Evolutionary conservation across 2,329 filamentous ascomycete species (phyloP).

Genomic region (Chaetomium globosum): DNA sequence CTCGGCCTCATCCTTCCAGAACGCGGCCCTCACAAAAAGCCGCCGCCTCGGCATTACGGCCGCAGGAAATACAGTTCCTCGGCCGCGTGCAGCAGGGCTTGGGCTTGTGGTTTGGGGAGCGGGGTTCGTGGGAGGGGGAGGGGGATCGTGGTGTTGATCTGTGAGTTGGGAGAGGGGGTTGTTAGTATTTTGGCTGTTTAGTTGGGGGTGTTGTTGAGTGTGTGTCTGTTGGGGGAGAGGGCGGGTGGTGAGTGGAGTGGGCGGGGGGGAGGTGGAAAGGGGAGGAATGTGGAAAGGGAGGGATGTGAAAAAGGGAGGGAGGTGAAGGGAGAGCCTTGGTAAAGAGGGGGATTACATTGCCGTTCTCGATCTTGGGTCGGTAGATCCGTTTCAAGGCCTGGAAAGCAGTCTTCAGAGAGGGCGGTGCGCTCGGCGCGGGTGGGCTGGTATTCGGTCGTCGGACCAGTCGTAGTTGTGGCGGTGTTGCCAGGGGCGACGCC

Average conservation of each 20-base stretch:
- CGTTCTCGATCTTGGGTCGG: constrained; percentile 55
- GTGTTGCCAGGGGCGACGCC: constrained; percentile 28
- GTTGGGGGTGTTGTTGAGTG: too few species aligned
- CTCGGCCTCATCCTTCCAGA: constrained; percentile 34
- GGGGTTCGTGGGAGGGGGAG: constrained; percentile 30
- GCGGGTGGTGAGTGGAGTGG: neutral
- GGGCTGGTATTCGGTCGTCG: constrained; percentile 20
- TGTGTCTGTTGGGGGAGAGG: too few species aligned
- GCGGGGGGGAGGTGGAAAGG: neutral
- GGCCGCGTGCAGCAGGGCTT: constrained; percentile 58
- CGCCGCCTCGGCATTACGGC: constrained; percentile 51
- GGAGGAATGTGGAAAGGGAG: too few species aligned
- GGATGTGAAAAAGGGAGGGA: too few species aligned
- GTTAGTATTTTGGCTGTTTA: neutral
- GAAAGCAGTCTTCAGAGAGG: constrained; percentile 56
- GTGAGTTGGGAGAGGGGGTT: neutral
- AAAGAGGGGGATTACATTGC: constrained; percentile 47
- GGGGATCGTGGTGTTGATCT: constrained; percentile 48
- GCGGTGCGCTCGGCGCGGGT: constrained; percentile 37
- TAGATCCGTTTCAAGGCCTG: constrained; percentile 52
- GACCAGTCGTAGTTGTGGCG: constrained; percentile 2
- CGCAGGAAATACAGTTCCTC: constrained; percentile 61
- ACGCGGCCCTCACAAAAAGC: constrained; percentile 48
- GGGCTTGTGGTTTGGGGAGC: constrained; percentile 50
- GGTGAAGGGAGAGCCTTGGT: neutral